Conservation (phyloP, 1,284 basidiomycete genomes). For the Neolentinus lepideus region DNA sequence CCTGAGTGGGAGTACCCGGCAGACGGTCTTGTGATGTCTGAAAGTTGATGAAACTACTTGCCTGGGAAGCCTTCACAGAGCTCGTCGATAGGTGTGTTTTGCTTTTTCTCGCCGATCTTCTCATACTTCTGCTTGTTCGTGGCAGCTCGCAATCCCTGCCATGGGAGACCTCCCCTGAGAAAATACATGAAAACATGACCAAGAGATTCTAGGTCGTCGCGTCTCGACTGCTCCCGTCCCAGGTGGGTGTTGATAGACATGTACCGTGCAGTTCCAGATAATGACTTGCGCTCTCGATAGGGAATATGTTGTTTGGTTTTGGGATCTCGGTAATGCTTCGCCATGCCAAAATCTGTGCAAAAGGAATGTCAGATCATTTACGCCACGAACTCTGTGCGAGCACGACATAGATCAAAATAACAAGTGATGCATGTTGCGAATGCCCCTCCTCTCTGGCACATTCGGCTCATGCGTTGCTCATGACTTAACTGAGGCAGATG, state of each 20-base stretch:
- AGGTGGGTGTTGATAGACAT: conserved; percentile 99
- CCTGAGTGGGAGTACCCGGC: too few relatives aligned
- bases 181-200: conserved; percentile 99
- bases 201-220: conserved; percentile 91
- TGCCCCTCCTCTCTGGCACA: too few relatives aligned
- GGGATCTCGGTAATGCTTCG: conserved; percentile 98
- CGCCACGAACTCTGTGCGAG: too few relatives aligned
- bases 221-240: conserved; percentile 84
- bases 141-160: conserved; percentile 93
- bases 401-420: too few relatives aligned
- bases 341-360: conserved; percentile 90
- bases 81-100: conserved; percentile 88
- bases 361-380: conserved; percentile 4
- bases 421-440: too few relatives aligned
- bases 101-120: conserved; percentile 97
- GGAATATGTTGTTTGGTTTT: conserved; percentile 98
- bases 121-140: conserved; percentile 99
- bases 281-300: conserved; percentile 96
- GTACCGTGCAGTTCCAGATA: conserved; percentile 96
- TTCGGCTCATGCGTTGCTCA: too few relatives aligned
- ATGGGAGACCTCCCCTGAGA: conserved; percentile 86
- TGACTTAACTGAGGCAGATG: neutral
- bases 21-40: neutral
- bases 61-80: conserved; percentile 96
- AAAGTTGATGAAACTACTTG: conserved; percentile 32